These are phyloP conservation scores for Fusarium scirpi DNA, from an alignment of 2,329 filamentous ascomycete genomes.

Conservation along the genomic window DNA sequence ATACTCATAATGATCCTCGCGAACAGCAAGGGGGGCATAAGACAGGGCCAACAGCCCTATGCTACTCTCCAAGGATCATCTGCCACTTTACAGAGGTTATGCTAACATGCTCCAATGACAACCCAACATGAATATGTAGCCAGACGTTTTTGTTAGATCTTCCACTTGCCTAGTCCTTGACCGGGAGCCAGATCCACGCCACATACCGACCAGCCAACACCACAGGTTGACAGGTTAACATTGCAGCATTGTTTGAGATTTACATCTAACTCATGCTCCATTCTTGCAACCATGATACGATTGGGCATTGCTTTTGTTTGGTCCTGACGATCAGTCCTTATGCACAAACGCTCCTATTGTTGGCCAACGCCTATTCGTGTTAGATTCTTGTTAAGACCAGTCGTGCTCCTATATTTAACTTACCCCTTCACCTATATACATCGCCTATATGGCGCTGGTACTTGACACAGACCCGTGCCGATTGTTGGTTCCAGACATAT, in stretches of 20 bases:
- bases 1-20: slow-evolving; percentile 2
- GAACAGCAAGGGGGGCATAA: background rate
- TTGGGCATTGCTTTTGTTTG: slow-evolving; percentile 22
- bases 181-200: slow-evolving; percentile 40
- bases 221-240: slow-evolving; percentile 7
- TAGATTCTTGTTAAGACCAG: background rate
- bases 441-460: background rate
- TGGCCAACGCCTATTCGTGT: slow-evolving; percentile 6
- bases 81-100: background rate
- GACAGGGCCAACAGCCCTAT: background rate
- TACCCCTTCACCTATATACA: background rate
- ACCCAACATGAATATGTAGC: slow-evolving; percentile 20
- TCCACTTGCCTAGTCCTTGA: slow-evolving; percentile 15
- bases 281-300: slow-evolving; percentile 24
- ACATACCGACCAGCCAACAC: slow-evolving; percentile 38
- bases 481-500: slow-evolving; percentile 21
- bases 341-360: slow-evolving; percentile 8
- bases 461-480: slow-evolving; percentile 9
- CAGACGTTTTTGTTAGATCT: slow-evolving; percentile 28
- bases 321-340: slow-evolving; percentile 18
- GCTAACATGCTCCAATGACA: background rate
- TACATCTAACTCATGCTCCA: slow-evolving; percentile 17
- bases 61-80: background rate
- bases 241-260: slow-evolving; percentile 28
- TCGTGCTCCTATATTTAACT: background rate